A percentile compares a stretch with the other conserved stretches of the same genome.
phyloP scores from a whole-genome alignment of 2,329 filamentous ascomycete genomes.

The Colletotrichum filicis region DNA sequence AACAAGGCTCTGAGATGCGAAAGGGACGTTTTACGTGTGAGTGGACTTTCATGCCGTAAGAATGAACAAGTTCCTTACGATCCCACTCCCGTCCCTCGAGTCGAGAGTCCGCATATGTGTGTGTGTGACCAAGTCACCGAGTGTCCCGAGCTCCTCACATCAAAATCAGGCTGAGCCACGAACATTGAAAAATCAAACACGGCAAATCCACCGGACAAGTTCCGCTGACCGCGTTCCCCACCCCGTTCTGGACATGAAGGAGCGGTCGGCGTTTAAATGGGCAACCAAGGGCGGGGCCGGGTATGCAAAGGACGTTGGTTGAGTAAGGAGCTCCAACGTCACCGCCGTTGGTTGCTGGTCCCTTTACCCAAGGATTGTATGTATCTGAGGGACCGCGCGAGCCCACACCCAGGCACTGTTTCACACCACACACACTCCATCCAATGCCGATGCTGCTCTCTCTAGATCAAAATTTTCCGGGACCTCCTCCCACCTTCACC shows the following conservation, averaged over 20 bases:
- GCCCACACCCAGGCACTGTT: neutral
- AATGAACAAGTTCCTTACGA: neutral
- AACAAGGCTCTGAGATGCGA: neutral
- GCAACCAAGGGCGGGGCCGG: neutral
- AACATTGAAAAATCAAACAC: neutral
- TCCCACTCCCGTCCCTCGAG: neutral
- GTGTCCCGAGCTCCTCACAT: neutral
- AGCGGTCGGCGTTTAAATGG: neutral
- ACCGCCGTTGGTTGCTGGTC: neutral
- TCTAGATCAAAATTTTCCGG: neutral
- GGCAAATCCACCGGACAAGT: neutral
- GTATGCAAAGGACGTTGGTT: neutral
- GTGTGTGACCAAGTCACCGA: neutral
- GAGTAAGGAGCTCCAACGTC: neutral
- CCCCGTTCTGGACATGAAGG: conserved; percentile 2
- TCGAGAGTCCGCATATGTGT: neutral
- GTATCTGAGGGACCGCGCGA: neutral
- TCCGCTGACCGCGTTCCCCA: neutral
- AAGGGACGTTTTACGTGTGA: neutral
- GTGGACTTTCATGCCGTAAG: neutral
- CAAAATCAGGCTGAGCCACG: neutral
- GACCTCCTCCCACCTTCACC: neutral
- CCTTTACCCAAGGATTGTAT: too few species aligned
- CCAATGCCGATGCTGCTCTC: neutral
- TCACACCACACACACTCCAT: neutral